These are phyloP conservation scores for Eutypella sp. DNA, from an alignment of 2,329 filamentous ascomycete species.

Conservation along the genomic window DNA sequence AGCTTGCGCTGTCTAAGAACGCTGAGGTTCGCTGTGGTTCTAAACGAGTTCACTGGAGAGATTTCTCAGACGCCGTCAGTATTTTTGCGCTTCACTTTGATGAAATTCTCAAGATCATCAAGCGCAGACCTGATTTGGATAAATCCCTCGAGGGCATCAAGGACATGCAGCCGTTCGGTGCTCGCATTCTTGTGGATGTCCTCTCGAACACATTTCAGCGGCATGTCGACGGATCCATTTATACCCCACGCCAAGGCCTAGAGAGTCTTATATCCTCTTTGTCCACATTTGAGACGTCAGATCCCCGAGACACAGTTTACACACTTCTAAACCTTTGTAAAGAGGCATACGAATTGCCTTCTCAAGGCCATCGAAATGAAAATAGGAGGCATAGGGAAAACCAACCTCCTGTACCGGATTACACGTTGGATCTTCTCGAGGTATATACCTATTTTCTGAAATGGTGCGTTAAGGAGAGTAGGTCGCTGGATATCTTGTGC, in stretches of 20 bases:
- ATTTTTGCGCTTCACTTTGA: slow-evolving; percentile 12
- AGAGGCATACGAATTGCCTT: slow-evolving; percentile 4
- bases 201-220: slow-evolving; percentile 13
- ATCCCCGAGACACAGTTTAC: slow-evolving; percentile 22
- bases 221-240: background rate
- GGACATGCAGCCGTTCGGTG: slow-evolving; percentile 8
- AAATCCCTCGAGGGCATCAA: slow-evolving; percentile 4
- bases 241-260: slow-evolving; percentile 7
- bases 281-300: slow-evolving; percentile 14
- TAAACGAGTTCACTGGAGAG: slow-evolving; percentile 9
- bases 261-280: slow-evolving; percentile 18
- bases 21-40: slow-evolving; percentile 4
- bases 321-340: slow-evolving; percentile 16
- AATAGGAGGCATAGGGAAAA: background rate
- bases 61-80: slow-evolving; percentile 16
- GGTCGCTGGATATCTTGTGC: slow-evolving; percentile 19
- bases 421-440: background rate
- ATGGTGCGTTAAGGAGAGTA: slow-evolving; percentile 7
- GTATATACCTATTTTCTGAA: slow-evolving; percentile 16
- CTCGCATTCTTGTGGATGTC: slow-evolving; percentile 7
- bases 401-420: background rate
- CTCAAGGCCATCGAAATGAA: background rate
- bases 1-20: slow-evolving; percentile 2
- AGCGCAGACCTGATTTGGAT: too few species aligned
- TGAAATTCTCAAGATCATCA: slow-evolving; percentile 5